These are phyloP conservation scores for Acanthamoeba lenticulata DNA, from an alignment of 208 protist genomes.

Conservation along the genomic window DNA sequence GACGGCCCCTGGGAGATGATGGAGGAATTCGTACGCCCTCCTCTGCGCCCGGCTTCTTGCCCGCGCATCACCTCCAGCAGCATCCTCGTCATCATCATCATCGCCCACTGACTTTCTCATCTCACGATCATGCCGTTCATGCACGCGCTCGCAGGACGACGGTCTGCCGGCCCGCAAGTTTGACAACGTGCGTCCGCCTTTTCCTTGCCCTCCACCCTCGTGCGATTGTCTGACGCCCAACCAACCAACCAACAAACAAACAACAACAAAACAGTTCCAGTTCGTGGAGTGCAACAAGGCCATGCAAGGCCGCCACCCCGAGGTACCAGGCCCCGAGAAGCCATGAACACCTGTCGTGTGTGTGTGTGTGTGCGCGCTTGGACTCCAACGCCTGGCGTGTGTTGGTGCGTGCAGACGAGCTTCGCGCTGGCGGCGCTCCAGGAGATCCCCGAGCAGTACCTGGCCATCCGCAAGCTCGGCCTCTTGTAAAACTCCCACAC, in stretches of 20 bases:
- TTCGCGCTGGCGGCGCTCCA: slow-evolving; percentile 28
- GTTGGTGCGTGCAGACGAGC: not conserved
- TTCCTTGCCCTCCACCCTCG: not conserved
- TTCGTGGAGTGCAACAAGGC: slow-evolving; percentile 51
- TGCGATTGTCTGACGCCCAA: not conserved
- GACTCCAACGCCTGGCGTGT: too few relatives aligned
- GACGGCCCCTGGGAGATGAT: slow-evolving; percentile 59
- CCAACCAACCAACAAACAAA: too few relatives aligned
- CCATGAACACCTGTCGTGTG: too few relatives aligned
- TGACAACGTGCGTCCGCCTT: not conserved
- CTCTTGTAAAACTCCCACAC: too few relatives aligned
- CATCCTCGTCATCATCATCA: not conserved
- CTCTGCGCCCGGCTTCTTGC: not conserved
- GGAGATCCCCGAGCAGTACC: slow-evolving; percentile 63
- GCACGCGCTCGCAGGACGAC: slow-evolving; percentile 14
- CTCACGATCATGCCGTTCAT: not conserved
- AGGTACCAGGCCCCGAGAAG: too few relatives aligned
- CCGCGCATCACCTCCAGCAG: not conserved
- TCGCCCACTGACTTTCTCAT: not conserved
- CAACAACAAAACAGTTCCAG: not conserved
- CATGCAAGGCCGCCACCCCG: not conserved
- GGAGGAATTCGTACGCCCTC: slow-evolving; percentile 26
- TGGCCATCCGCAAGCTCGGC: not conserved
- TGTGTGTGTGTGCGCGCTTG: too few relatives aligned
- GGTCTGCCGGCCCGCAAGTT: slow-evolving; percentile 30